These are phyloP conservation scores for Aurifilum marmelostoma DNA, from an alignment of 2,329 filamentous ascomycete genomes.

Conservation along the genomic window DNA sequence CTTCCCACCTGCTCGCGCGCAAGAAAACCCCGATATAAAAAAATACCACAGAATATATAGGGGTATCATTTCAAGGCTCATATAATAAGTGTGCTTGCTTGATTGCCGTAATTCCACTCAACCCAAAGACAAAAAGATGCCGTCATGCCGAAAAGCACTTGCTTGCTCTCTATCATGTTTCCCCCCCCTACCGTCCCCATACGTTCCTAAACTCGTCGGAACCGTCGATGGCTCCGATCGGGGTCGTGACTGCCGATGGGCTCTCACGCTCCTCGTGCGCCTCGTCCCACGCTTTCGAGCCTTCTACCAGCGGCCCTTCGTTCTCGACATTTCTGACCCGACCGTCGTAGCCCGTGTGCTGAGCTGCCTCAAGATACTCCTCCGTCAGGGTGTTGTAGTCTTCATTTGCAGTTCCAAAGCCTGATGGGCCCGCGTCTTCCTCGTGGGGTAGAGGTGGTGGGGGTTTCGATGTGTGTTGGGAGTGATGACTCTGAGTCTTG, in stretches of 20 bases:
- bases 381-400: constrained; percentile 29
- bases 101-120: neutral
- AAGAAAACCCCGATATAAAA: neutral
- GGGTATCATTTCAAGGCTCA: constrained; percentile 27
- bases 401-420: constrained; percentile 29
- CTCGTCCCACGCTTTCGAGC: constrained; percentile 27
- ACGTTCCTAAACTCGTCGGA: constrained; percentile 52
- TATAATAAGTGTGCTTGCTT: neutral
- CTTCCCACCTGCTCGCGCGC: neutral
- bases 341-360: constrained; percentile 31
- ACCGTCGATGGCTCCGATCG: constrained; percentile 36
- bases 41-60: constrained; percentile 3
- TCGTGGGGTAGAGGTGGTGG: constrained; percentile 32
- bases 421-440: constrained; percentile 36
- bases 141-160: constrained; percentile 2
- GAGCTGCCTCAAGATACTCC: constrained; percentile 32
- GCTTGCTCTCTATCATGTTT: neutral
- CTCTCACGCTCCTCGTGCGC: constrained; percentile 23
- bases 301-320: constrained; percentile 28
- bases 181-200: constrained; percentile 38
- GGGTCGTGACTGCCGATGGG: constrained; percentile 20
- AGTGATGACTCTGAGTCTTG: constrained; percentile 22
- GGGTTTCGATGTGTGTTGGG: constrained; percentile 20
- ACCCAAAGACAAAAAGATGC: no score
- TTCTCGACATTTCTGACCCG: constrained; percentile 27